Base-by-base conservation (phyloP, 2,329 filamentous ascomycete species). In the Phoma herbarum region DNA sequence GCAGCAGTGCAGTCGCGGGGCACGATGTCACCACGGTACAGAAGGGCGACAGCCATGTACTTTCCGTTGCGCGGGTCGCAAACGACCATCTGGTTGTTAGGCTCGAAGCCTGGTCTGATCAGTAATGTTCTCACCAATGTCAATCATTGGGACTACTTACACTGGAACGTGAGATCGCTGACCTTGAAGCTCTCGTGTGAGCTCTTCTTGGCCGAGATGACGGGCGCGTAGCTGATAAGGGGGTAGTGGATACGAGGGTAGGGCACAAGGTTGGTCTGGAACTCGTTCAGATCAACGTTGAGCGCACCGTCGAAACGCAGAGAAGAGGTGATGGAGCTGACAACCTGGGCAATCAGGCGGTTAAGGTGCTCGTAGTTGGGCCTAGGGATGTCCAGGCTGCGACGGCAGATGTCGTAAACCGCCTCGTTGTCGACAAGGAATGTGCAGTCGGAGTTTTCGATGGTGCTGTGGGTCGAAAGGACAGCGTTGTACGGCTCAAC, bases 131-230 rank as follows among this genome's bases (percentile, higher is more conserved):
- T 18, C 4, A 46, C 12, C 16, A 10, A 2, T 39, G 14, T 35
- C 31, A 10, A 25, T 25, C 28, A 12, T 12, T 22, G 23, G 31
- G 0, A 18, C 5, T 11, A 71, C 71, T 58, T 69, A 90, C 88
- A 90, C 78, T 90, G 88, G 81, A 90, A 87, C 74, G 88, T 90
- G 64, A 90, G 80, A 66, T 95, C 92, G 62, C 87, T 85, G 54
- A 93, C 89, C 84, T 92, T 92, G 87, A 93, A 93, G 83, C 90
- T 92, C 83, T 95, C 91, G 75, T 95, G 91, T 46, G 88, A 86
- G 78, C 90, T 92, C 85, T 91, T 91, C 82, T 85, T 83, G 59
- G 87, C 86, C 22, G 88, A 90, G 64, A 90, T 83, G 68, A 91
- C 88, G 29, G 88, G 88, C 11, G 88, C 87, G 74, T 90, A 90